Evolutionary conservation across 768 basidiomycete genomes (phyloP).

Genomic region (Hygrocybe coccinea): DNA sequence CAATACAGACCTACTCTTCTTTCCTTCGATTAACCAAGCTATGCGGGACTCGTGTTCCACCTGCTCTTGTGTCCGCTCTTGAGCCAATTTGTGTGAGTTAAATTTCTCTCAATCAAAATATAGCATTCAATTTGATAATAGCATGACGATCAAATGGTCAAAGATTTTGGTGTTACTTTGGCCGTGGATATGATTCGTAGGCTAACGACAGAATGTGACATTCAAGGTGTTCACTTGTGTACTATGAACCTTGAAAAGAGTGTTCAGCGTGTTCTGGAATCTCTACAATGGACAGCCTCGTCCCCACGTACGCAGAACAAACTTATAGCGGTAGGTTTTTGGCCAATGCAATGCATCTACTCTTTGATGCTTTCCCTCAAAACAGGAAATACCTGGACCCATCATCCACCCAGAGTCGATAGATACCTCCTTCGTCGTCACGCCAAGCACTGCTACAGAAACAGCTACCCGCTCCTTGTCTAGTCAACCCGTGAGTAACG

Average conservation of each 20-base stretch:
- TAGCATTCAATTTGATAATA: constrained; percentile 28
- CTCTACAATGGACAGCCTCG: constrained; percentile 61
- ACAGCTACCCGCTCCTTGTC: constrained; percentile 56
- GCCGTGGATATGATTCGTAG: constrained; percentile 74
- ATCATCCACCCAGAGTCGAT: constrained; percentile 23
- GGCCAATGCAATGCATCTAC: not conserved
- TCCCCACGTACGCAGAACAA: constrained; percentile 48
- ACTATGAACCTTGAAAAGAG: constrained; percentile 98
- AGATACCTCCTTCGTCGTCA: constrained; percentile 45
- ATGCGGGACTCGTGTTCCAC: constrained; percentile 75
- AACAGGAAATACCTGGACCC: constrained; percentile 39
- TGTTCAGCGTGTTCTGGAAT: constrained; percentile 78
- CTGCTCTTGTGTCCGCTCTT: constrained; percentile 56
- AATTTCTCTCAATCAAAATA: not conserved
- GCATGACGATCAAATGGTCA: constrained; percentile 92
- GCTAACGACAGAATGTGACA: constrained; percentile 49
- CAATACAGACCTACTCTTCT: constrained; percentile 93
- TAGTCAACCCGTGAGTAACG: constrained; percentile 43
- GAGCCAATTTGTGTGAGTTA: constrained; percentile 68
- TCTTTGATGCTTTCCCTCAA: constrained; percentile 6
- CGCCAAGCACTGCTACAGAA: constrained; percentile 60
- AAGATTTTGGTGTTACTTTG: constrained; percentile 87
- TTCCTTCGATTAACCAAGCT: constrained; percentile 89
- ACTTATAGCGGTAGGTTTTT: constrained; percentile 54
- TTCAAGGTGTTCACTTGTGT: constrained; percentile 86